Conservation (phyloP, 164 flowering plant genomes). For the Buxus sempervirens region DNA sequence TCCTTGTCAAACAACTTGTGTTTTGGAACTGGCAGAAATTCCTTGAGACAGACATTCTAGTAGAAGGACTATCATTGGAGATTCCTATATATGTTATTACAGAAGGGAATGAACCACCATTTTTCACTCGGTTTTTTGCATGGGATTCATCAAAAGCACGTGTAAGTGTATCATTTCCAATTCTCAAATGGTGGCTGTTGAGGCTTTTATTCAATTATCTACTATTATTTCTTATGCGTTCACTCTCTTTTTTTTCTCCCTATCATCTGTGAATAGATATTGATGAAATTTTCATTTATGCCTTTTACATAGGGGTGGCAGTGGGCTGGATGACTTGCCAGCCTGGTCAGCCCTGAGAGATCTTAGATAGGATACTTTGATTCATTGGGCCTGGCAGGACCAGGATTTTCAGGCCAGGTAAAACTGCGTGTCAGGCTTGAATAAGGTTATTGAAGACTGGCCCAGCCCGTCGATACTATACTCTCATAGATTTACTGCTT, state of each 20-base stretch:
- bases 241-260: neutral
- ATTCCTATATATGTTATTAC: conserved; percentile 54
- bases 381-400: too few species aligned
- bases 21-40: conserved; percentile 50
- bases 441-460: too few species aligned
- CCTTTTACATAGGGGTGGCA: neutral
- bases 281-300: conserved; percentile 3
- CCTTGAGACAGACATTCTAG: conserved; percentile 45
- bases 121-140: conserved; percentile 63
- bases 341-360: too few species aligned
- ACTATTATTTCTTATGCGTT: neutral
- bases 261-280: neutral
- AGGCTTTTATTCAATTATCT: neutral
- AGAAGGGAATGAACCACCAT: conserved; percentile 69
- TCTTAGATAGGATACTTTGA: too few species aligned
- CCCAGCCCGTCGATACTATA: too few species aligned
- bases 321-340: too few species aligned
- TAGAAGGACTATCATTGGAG: conserved; percentile 43
- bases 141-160: conserved; percentile 59
- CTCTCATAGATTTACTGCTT: too few species aligned
- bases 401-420: too few species aligned
- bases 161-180: conserved; percentile 33
- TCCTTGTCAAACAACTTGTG: neutral
- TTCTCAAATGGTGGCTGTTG: neutral
- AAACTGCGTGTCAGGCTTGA: too few species aligned